Evolutionary conservation across 352 stramenopile genomes (phyloP), one percentile per base, ranked within the genome.

Genomic region (Globisporangium rhizosaccharum): DNA sequence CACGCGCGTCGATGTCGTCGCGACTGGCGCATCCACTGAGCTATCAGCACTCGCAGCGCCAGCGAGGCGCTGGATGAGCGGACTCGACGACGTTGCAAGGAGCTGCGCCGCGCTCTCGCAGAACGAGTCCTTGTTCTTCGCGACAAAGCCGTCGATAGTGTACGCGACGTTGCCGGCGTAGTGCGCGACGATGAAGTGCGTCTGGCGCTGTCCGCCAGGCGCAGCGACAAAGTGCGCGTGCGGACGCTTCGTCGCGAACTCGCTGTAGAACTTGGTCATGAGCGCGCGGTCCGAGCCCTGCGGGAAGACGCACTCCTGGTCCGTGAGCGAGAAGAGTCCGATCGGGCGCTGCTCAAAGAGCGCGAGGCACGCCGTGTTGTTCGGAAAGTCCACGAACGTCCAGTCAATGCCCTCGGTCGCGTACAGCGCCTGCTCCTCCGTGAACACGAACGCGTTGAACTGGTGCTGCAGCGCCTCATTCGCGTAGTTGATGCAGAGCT

Each of bases 391-490:
- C 28, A 94, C 79, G 28, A 89, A 85, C 26, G 61, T 70, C 73
- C 79, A 92, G 36, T 62, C 60, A 48, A 97, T 94, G 9, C 72
- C 80, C 53, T 97, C 88, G 8, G 82, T 70, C 14, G 70, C 62
- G 65, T 95, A 91, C 51, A 93, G 57, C 28, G 74, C 66, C 61
- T 96, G 84, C 64, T 96, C 85, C 10, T 96, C 70, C 50, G 96
- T 95, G 51, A 99, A 98, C 36, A 98, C 88, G 62, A 93, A 92
- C 69, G 83, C 67, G 55, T 94, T 96, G 68, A 96, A 96, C 63
- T 96, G 87, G 47, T 92, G 77, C 62, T 96, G 87, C 18, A 96
- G 70, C 46, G 80, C 73, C 61, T 96, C 87, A 60, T 96, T 96
- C 45, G 87, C 82, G 58, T 93, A 96, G 63, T 96, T 96, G 70